Percentiles rank a stretch among this genome's conserved stretches.
Evolutionary conservation across 306 rosid genomes (phyloP).

Genomic region (Dicorynia guianensis): DNA sequence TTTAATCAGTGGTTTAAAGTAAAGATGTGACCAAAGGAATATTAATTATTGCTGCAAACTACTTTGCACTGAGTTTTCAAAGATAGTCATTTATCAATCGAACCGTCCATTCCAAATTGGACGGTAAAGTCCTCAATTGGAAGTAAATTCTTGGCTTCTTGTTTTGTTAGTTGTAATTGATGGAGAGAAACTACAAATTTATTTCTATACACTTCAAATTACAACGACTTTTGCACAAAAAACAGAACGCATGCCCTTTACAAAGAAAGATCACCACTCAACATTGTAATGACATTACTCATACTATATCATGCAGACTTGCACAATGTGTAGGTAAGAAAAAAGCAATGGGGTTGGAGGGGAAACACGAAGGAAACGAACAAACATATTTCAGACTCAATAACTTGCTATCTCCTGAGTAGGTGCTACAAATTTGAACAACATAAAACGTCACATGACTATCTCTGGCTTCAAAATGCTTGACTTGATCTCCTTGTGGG

Average conservation of each 20-base stretch:
- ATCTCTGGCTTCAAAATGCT: slow-evolving; percentile 98
- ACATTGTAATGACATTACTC: slow-evolving; percentile 27
- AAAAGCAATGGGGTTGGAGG: slow-evolving; percentile 12
- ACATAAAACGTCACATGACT: slow-evolving; percentile 69
- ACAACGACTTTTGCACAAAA: slow-evolving; percentile 24
- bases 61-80: too few species aligned
- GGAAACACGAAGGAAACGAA: slow-evolving; percentile 7
- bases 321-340: slow-evolving; percentile 8
- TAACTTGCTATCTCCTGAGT: slow-evolving; percentile 34
- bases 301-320: slow-evolving; percentile 35
- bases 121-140: too few species aligned
- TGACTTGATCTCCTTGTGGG: slow-evolving; percentile 96
- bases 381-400: slow-evolving; percentile 34
- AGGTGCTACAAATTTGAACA: slow-evolving; percentile 27
- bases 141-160: too few species aligned
- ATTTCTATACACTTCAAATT: slow-evolving; percentile 33
- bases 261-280: slow-evolving; percentile 38
- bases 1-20: too few species aligned
- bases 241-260: slow-evolving; percentile 35
- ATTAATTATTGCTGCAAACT: too few species aligned
- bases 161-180: background rate
- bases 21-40: too few species aligned
- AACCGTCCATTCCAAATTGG: too few species aligned
- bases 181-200: too few species aligned
- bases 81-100: too few species aligned